Base-by-base conservation (phyloP, 192 early-diverging fungal species). In the Cladochytrium replicatum region DNA sequence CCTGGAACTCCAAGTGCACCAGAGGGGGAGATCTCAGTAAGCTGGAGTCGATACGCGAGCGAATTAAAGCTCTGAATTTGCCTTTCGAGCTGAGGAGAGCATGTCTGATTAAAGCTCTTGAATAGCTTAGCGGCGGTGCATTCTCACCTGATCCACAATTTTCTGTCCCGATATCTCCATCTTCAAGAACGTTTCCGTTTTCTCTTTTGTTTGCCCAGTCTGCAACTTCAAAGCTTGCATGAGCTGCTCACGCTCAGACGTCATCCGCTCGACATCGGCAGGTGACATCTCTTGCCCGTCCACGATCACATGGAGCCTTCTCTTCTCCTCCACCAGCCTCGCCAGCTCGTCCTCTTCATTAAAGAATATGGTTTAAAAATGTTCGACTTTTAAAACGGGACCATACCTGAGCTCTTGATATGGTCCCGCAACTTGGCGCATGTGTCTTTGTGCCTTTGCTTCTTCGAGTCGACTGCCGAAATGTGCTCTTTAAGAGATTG, bases 221-320 rank as follows among this genome's bases (percentile, higher is more conserved):
- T 76, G 46, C 2, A 38, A 50, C 41, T 76, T 61, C 29, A 85
- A 64, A 2, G 63, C 66, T 32, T 72, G 65, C 15, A 63, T 40
- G 5, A 88, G 67, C 61, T 80, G 75, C 42, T 85, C 84, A 28
- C 78, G 67, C 61, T 88, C 86, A 21, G 77, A 71, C 39, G 72
- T 82, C 84, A 88, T 88, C 15, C 84, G 71, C 48, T 88, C 86
- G 23, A 87, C 78, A 63, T 88, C 86, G 25, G 80, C 78, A 28
- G 84, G 78, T 22, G 76, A 80, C 28, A 88, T 80, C 54, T 83
- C 79, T 59, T 88, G 86, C 42, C 60, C 58, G 43, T 88, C 84
- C 6, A 88, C 84, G 6, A 70, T 67, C n/a, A 51, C 39, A 48
- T 80, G 73, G 29, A 85, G 64, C 38, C 67, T 59, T 1, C 42